phyloP scores from a whole-genome alignment of 495 filamentous ascomycete species.

The Talaromyces proteolyticus region DNA sequence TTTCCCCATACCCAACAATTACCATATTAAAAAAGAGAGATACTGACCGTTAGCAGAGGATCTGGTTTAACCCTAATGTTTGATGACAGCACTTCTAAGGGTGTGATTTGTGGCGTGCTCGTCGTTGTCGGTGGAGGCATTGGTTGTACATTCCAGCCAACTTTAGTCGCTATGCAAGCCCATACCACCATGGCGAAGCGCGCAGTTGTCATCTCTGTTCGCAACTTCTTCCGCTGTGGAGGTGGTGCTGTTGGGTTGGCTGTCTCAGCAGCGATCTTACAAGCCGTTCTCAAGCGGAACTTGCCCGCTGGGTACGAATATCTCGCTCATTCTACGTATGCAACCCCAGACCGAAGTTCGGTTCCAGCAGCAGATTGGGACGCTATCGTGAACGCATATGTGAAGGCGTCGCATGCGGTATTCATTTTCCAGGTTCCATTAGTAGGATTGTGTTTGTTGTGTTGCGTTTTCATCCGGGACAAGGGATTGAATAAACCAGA shows the following conservation, averaged over 20 bases:
- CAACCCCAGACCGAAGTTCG: slow-evolving; percentile 24
- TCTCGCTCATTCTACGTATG: slow-evolving; percentile 36
- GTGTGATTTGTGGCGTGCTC: slow-evolving; percentile 47
- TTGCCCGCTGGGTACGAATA: slow-evolving; percentile 35
- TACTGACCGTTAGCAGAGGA: slow-evolving; percentile 23
- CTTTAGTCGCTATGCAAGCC: slow-evolving; percentile 57
- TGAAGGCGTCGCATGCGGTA: slow-evolving; percentile 43
- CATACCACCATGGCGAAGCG: slow-evolving; percentile 52
- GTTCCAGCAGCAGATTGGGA: slow-evolving; percentile 31
- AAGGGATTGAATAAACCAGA: slow-evolving; percentile 46
- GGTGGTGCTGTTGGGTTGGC: slow-evolving; percentile 57
- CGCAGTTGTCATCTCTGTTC: slow-evolving; percentile 54
- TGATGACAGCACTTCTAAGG: slow-evolving; percentile 36
- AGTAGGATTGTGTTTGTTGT: slow-evolving; percentile 45
- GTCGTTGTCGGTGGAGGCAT: slow-evolving; percentile 47
- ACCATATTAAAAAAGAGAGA: background rate
- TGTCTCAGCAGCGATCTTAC: slow-evolving; percentile 51
- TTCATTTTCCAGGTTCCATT: slow-evolving; percentile 51
- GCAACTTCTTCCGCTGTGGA: slow-evolving; percentile 58
- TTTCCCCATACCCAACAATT: background rate
- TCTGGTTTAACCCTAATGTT: slow-evolving; percentile 48
- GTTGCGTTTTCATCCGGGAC: slow-evolving; percentile 48
- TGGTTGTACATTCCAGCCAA: slow-evolving; percentile 56
- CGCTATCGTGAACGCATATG: slow-evolving; percentile 42
- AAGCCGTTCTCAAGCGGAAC: slow-evolving; percentile 40